Percentiles rank a stretch among this genome's conserved stretches.
These are phyloP conservation scores for Fusarium denticulatum DNA, from an alignment of 2,329 filamentous ascomycete genomes.

Conservation along the genomic window DNA sequence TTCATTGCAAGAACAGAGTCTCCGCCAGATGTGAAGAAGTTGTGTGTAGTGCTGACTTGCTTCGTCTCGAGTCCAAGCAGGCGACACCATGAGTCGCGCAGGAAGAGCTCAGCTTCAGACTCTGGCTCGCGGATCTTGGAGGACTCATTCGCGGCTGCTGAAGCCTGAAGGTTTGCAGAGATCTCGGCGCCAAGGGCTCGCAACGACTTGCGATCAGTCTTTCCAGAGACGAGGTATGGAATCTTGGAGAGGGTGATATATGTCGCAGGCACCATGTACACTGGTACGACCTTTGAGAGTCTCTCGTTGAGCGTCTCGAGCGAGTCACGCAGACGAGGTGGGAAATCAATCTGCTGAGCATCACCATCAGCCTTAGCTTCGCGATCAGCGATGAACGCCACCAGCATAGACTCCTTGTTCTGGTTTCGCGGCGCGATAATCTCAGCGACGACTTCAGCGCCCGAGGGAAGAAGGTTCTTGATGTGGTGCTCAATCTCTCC, in stretches of 20 bases:
- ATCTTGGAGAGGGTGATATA: constrained; percentile 39
- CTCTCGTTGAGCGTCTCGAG: constrained; percentile 33
- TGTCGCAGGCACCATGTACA: constrained; percentile 39
- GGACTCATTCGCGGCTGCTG: constrained; percentile 3
- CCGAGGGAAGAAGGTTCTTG: constrained; percentile 50
- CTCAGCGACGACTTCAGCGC: constrained; percentile 58
- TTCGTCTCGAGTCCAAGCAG: constrained; percentile 49
- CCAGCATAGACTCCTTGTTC: constrained; percentile 44
- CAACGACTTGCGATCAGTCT: constrained; percentile 38
- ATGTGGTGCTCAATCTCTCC: constrained; percentile 63
- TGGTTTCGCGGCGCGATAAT: constrained; percentile 55
- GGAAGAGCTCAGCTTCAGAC: constrained; percentile 33
- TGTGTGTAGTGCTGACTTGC: constrained; percentile 49
- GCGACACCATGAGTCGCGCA: constrained; percentile 51
- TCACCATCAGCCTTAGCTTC: constrained; percentile 27
- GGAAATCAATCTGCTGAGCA: constrained; percentile 32
- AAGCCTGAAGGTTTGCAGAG: constrained; percentile 28
- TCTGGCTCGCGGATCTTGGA: constrained; percentile 22
- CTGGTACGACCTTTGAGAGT: constrained; percentile 32
- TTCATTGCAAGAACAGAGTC: constrained; percentile 63
- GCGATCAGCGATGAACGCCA: constrained; percentile 39
- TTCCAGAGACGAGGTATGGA: constrained; percentile 40
- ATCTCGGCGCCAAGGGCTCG: constrained; percentile 37
- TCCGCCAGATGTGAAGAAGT: constrained; percentile 59
- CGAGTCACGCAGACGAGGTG: constrained; percentile 29